These are phyloP conservation scores for Neoascochyta sp. DNA, from an alignment of 2,329 filamentous ascomycete genomes.

Conservation along the genomic window DNA sequence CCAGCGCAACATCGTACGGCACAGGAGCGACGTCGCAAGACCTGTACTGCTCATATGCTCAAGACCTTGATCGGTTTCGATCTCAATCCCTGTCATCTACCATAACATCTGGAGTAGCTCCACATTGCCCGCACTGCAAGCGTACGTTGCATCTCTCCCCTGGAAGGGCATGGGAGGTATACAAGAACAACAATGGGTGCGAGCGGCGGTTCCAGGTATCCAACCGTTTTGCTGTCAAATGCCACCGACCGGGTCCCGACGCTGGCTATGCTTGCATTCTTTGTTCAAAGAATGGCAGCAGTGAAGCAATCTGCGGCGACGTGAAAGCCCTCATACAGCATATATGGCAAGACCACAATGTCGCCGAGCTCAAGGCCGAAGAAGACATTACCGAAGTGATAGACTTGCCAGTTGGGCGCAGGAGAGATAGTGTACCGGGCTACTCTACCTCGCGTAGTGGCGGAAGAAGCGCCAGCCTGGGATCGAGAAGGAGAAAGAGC, in stretches of 20 bases:
- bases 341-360: constrained; percentile 33
- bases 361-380: constrained; percentile 29
- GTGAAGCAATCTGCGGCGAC: constrained; percentile 36
- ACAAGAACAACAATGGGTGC: constrained; percentile 27
- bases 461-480: constrained; percentile 27
- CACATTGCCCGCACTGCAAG: constrained; percentile 33
- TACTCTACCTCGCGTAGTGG: constrained; percentile 15
- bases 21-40: constrained; percentile 13
- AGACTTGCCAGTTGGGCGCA: constrained; percentile 16
- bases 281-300: constrained; percentile 21
- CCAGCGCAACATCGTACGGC: constrained; percentile 19
- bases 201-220: constrained; percentile 33
- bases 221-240: constrained; percentile 38
- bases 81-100: constrained; percentile 23
- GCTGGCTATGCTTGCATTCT: constrained; percentile 36
- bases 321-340: constrained; percentile 36
- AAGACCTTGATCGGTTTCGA: constrained; percentile 29
- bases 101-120: constrained; percentile 21
- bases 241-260: constrained; percentile 30
- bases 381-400: constrained; percentile 32
- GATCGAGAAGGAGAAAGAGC: constrained; percentile 16
- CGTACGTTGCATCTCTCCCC: constrained; percentile 29
- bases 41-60: constrained; percentile 32
- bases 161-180: constrained; percentile 36
- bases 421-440: constrained; percentile 26